Evolutionary conservation across 2,329 filamentous ascomycete species (phyloP), one percentile per base, ranked within the genome.

Genomic region (Gnomoniopsis smithogilvyi): DNA sequence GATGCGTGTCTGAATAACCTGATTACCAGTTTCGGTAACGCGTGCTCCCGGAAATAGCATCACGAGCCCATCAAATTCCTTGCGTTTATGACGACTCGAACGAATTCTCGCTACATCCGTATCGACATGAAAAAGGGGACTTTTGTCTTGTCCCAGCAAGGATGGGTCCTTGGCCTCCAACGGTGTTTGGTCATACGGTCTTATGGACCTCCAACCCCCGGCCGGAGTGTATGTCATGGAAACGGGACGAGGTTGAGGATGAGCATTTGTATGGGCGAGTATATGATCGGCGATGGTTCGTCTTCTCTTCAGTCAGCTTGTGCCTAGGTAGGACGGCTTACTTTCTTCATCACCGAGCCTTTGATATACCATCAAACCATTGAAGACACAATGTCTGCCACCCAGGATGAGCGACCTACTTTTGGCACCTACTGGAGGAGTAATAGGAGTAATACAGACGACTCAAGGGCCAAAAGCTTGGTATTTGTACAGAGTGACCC

Each of bases 391-490:
- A 24, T 47, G 45, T 47, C 45, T 47, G 41, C 30, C 50, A 53
- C 65, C 19, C 63, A 62, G 2, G 62, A 45, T 22, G 66, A 64
- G 17, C 70, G 76, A 60, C 78, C 78, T 2, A 78, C 78, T n/a
- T 81, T 81, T 64, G 69, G 72, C n/a, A 66, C 71, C 11, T 81
- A 77, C 60, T 78, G 78, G 77, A 79, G 75, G 64, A 74, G 72
- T 48, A 74, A 72, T 19, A 79, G 77, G 65, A 74, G 72, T 48
- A 74, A 72, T 19, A 79, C 77, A 65, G 70, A 77, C 51, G 69
- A 68, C 41, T 63, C 69, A 36, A 67, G 69, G 8, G 67, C 64
- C 46, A 70, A 67, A 58, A 69, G 64, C 56, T 68, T 75, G 57
- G 73, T 67, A 1, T 76, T 77, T 50, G 71, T 76, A 36, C 66